These are phyloP conservation scores for Beauveria asiatica DNA, from an alignment of 2,329 filamentous ascomycete species.

Conservation along the genomic window DNA sequence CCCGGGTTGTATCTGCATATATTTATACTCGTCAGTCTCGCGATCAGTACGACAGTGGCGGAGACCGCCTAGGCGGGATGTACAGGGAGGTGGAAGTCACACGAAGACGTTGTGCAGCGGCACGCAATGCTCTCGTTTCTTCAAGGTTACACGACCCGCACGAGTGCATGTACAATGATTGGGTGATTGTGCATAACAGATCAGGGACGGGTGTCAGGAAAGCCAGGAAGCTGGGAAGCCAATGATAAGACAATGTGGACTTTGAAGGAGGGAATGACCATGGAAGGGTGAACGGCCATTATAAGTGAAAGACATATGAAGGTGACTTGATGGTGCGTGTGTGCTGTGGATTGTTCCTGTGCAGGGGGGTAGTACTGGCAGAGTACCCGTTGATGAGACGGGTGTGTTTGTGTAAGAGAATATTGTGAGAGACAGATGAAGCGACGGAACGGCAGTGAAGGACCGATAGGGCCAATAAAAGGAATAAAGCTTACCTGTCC, in stretches of 20 bases:
- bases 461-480: conserved; percentile 14
- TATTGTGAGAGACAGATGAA: background rate
- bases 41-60: background rate
- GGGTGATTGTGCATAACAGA: background rate
- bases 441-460: conserved; percentile 3
- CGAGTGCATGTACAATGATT: conserved; percentile 1
- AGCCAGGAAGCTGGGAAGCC: background rate
- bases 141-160: background rate
- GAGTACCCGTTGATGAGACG: background rate
- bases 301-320: background rate
- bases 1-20: background rate
- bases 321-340: background rate
- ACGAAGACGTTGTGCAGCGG: background rate
- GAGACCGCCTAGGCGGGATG: background rate
- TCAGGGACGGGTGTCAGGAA: background rate
- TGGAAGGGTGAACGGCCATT: background rate
- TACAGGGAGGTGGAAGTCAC: background rate
- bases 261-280: background rate
- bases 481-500: conserved; percentile 38
- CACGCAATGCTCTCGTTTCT: background rate
- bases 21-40: conserved; percentile 1
- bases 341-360: background rate
- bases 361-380: background rate
- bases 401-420: conserved; percentile 1
- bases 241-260: background rate